Base-by-base conservation (phyloP, 1,284 basidiomycete species). In the Sanghuangporus baumii region DNA sequence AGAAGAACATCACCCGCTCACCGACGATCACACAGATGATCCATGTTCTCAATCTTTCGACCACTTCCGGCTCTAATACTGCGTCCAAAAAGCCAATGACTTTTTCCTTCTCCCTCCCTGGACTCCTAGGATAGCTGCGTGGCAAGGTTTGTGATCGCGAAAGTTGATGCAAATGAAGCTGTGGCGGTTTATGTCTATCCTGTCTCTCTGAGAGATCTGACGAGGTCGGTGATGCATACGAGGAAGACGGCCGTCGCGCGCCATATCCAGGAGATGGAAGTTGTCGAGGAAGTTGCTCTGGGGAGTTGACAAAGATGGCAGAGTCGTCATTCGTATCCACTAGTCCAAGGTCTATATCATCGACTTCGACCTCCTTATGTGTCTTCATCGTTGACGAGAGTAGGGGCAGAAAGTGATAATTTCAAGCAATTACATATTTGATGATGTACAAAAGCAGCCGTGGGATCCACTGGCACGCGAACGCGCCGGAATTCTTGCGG, bases 11-110 rank as follows among this genome's bases (percentile, higher is more conserved):
- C 48, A 36, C 63, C 3, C 60, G 72, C 77, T 68, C 71, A 81
- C 93, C 93, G 60, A 94, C 80, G 31, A 86, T 88, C 59, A 95
- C 80, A 20, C 88, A 84, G 67, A 91, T 74, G n/a, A 91, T 84
- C 93, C 92, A 96, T 63, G 88, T 76, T 36, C 80, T 78, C 74
- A 96, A 79, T 54, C 75, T 81, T 12, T 69, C 67, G 2, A 85
- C 69, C 31, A 81, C 81, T 8, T 78, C 79, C 0, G 75, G 68
- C 23, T 84, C 78, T 51, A 92, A 31, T 18, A 55, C 40, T 50
- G 57, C 59, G 43, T 65, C 61, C 26, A 65, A 23, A 11, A 37
- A 43, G 26, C 51, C 31, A 9, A 66, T 18, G 61, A 66, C n/a
- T 73, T 55, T 57, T 31, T 61, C 63, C 11, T 55, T 57, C 26